Conservation (phyloP, 768 basidiomycete genomes). For the Trametes meyenii region DNA sequence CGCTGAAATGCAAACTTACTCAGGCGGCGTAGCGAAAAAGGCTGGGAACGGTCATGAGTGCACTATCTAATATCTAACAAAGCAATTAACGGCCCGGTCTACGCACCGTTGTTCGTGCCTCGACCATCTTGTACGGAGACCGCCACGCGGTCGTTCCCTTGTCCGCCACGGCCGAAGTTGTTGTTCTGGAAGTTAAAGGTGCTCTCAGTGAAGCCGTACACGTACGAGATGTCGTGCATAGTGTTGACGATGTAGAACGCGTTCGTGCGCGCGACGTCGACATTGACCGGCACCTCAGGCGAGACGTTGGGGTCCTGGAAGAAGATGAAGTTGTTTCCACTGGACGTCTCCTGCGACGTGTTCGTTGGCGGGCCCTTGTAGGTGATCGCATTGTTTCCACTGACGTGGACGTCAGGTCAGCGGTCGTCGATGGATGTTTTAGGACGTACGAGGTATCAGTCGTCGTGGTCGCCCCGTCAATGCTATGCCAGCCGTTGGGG, state of each 20-base stretch:
- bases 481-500: conserved; percentile 58
- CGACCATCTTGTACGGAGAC: conserved; percentile 52
- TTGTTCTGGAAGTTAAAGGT: conserved; percentile 63
- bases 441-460: conserved; percentile 32
- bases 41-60: neutral
- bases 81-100: neutral
- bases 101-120: conserved; percentile 44
- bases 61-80: too few species aligned
- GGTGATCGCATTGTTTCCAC: conserved; percentile 44
- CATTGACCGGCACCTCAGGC: conserved; percentile 48
- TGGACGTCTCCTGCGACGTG: conserved; percentile 41
- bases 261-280: conserved; percentile 56
- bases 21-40: conserved; percentile 46
- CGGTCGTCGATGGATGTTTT: neutral
- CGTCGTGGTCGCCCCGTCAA: conserved; percentile 37
- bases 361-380: conserved; percentile 33
- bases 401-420: neutral
- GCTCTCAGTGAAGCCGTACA: conserved; percentile 61
- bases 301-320: conserved; percentile 38
- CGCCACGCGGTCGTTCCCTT: conserved; percentile 51
- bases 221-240: conserved; percentile 53
- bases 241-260: conserved; percentile 65
- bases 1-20: conserved; percentile 34
- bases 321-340: conserved; percentile 43
- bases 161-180: conserved; percentile 57